Conservation (phyloP, 768 basidiomycete species). For the Dioszegia crocea region DNA sequence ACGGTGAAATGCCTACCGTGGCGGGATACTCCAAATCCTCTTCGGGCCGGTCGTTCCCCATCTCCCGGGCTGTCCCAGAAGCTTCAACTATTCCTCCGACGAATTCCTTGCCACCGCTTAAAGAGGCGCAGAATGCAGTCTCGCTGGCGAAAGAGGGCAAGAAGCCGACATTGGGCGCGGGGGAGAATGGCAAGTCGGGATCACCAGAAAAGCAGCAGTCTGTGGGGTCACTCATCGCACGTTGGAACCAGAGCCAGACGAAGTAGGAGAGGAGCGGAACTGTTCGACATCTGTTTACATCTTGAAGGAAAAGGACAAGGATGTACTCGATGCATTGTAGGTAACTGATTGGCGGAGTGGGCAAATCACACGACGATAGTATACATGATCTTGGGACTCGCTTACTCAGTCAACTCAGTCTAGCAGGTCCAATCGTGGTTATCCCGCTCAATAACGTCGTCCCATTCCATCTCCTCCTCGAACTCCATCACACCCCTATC, state of each 20-base stretch:
- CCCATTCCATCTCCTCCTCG: slow-evolving; percentile 20
- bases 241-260: slow-evolving; percentile 49
- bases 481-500: slow-evolving; percentile 30
- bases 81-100: neutral
- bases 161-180: neutral
- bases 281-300: neutral
- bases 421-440: slow-evolving; percentile 36
- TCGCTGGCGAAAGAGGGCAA: neutral
- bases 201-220: slow-evolving; percentile 41
- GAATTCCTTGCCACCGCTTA: neutral
- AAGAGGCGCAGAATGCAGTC: neutral
- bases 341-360: neutral
- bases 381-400: no score
- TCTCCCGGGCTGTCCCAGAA: slow-evolving; percentile 20
- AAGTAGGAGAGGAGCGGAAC: slow-evolving; percentile 10
- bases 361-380: no score
- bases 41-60: slow-evolving; percentile 34
- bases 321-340: slow-evolving; percentile 2
- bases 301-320: neutral
- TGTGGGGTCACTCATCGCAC: slow-evolving; percentile 44
- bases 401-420: neutral
- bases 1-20: slow-evolving; percentile 14
- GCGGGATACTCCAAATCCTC: slow-evolving; percentile 28
- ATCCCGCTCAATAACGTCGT: slow-evolving; percentile 27
- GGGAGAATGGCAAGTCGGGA: neutral